Evolutionary conservation across 805 yeast genomes (phyloP).

Genomic region (Wilhelminamyces savonicus): DNA sequence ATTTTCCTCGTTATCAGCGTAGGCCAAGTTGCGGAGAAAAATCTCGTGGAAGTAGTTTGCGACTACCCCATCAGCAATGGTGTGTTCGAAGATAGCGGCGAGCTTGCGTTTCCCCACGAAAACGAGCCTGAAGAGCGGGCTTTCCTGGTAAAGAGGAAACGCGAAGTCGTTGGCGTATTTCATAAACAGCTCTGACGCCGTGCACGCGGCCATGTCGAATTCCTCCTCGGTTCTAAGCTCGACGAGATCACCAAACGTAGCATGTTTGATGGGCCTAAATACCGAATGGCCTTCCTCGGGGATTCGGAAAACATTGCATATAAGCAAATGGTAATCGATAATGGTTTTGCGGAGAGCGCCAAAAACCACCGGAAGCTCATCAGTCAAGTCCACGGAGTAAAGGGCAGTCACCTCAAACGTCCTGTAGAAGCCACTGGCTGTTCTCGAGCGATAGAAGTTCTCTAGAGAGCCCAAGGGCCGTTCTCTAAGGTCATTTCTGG

Average conservation of each 20-base stretch:
- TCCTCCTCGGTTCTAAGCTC: conserved; percentile 6
- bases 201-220: conserved; percentile 9
- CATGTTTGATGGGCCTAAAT: conserved; percentile 17
- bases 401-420: conserved; percentile 29
- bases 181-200: conserved; percentile 23
- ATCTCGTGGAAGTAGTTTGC: conserved; percentile 29
- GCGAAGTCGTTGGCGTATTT: conserved; percentile 11
- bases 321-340: conserved; percentile 27
- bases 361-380: conserved; percentile 9
- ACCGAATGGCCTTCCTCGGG: conserved; percentile 4
- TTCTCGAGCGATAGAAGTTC: conserved; percentile 29
- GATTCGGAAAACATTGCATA: conserved; percentile 24
- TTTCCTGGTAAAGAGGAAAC: conserved; percentile 16
- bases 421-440: conserved; percentile 20
- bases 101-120: conserved; percentile 16
- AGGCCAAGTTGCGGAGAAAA: conserved; percentile 21
- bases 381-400: conserved; percentile 15
- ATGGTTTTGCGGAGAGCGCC: conserved; percentile 24
- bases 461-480: conserved; percentile 27
- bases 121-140: conserved; percentile 24
- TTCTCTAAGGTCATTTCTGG: no score
- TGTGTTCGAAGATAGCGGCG: conserved; percentile 28
- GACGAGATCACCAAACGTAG: conserved; percentile 20
- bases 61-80: conserved; percentile 34
- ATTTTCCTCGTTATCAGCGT: conserved; percentile 6